Evolutionary conservation across 148 eudicot species (phyloP).

Genomic region (Vaccinium darrowii): DNA sequence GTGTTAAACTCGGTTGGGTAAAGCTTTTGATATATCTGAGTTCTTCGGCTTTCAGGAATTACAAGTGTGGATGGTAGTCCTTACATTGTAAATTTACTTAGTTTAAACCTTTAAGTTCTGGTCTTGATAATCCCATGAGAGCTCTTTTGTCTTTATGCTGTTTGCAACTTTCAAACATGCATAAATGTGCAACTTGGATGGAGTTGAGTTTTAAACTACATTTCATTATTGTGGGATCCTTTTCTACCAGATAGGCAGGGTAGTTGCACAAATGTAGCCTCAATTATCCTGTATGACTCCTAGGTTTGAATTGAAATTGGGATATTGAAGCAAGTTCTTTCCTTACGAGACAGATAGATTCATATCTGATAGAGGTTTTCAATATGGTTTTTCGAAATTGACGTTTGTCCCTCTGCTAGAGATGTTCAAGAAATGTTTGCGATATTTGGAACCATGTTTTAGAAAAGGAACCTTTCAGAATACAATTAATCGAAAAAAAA

Average conservation of each 20-base stretch:
- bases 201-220: background rate
- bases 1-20: too few species aligned
- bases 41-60: too few species aligned
- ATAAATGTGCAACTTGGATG: slow-evolving; percentile 10
- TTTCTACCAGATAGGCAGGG: background rate
- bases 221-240: background rate
- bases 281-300: background rate
- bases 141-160: background rate
- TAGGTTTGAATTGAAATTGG: background rate
- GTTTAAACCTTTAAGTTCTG: background rate
- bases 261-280: background rate
- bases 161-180: background rate
- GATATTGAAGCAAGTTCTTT: background rate
- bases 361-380: background rate
- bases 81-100: background rate
- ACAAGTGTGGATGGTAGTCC: too few species aligned
- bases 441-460: background rate
- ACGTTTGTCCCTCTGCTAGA: background rate
- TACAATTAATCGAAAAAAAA: background rate
- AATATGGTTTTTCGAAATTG: background rate
- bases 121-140: background rate
- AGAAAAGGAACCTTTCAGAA: background rate
- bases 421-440: background rate
- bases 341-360: background rate
- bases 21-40: too few species aligned